Evolutionary conservation across 768 basidiomycete species (phyloP), one percentile per base, ranked within the genome.

Genomic region (Hirschioporus abietinus): DNA sequence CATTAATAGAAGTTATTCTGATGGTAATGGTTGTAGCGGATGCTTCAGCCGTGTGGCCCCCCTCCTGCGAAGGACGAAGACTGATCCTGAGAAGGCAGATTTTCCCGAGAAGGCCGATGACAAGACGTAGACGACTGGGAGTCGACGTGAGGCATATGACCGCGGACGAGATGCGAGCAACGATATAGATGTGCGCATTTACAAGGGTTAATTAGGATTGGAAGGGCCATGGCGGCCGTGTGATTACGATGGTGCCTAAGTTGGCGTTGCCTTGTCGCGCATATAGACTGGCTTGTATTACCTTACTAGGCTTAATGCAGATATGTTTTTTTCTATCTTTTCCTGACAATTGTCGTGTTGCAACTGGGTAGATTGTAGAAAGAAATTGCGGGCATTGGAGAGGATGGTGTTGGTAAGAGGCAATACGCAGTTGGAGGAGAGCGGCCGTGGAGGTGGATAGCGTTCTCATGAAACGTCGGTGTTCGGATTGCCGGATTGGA

Each of bases 41-140:
- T 96, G 94, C 84, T 97, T 20, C 94, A 96, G 74, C 95, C 95
- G 20, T 96, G 95, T 73, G 95, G 95, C 0, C 93, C 93, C 35
- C 94, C 94, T 24, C 94, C 94, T 6, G 85, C 84, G 58, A 96
- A 96, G 78, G 93, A 95, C 66, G 95, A 96, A 35, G 89, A 91
- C 73, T 71, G 58, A 70, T 42, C 63, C 18, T 30, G 30, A 3
- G 30, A 36, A 23, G 8, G n/a, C 23, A 25, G 8, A 36, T 27
- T 24, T 25, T 27, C 27, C 35, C 63, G 23, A 9, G 27, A 24
- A 27, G 23, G 27, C 35, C 42, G 42, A 20, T 15, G 42, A 20
- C 42, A 52, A 52, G 42, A 52, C 42, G 42, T 52, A 12, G 42
- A 52, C 12, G 42, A 52, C 20, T 20, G 20, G 30, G 30, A 10